Percentiles rank a stretch among this genome's conserved stretches.
Conservation (phyloP, 2,329 filamentous ascomycete species). For the Trichoderma endophyticum region DNA sequence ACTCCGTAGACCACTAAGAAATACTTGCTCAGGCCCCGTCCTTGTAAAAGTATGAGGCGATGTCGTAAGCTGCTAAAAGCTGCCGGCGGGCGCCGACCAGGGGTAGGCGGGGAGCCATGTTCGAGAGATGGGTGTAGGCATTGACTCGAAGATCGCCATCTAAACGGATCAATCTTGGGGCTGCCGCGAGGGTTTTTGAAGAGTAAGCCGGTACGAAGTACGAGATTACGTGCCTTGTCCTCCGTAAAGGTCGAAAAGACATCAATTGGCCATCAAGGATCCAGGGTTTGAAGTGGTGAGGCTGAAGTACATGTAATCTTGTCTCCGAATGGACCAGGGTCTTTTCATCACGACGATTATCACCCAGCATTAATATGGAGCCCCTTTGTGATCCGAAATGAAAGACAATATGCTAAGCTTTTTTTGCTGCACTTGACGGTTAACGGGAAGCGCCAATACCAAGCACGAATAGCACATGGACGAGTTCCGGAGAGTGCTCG, state of each 20-base stretch:
- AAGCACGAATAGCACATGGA: background rate
- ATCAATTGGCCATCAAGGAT: background rate
- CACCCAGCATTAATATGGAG: background rate
- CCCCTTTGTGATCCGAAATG: background rate
- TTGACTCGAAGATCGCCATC: background rate
- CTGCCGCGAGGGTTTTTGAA: background rate
- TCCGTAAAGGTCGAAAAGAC: background rate
- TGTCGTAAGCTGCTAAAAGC: slow-evolving; percentile 2
- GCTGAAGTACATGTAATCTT: background rate
- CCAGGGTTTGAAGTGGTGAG: background rate
- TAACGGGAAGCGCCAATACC: background rate
- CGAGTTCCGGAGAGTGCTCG: background rate
- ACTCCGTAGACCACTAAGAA: background rate
- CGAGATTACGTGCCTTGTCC: background rate
- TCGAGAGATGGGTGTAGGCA: background rate
- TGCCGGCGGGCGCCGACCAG: slow-evolving; percentile 1
- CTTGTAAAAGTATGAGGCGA: background rate
- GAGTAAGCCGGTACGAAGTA: background rate
- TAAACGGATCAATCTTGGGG: background rate
- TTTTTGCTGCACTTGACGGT: background rate
- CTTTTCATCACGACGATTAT: background rate
- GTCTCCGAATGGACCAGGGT: slow-evolving; percentile 1
- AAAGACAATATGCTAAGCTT: background rate
- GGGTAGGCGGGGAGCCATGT: background rate
- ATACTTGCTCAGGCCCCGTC: background rate